Conservation (phyloP, 108 stramenopile species). For the Ochromonas danica region DNA sequence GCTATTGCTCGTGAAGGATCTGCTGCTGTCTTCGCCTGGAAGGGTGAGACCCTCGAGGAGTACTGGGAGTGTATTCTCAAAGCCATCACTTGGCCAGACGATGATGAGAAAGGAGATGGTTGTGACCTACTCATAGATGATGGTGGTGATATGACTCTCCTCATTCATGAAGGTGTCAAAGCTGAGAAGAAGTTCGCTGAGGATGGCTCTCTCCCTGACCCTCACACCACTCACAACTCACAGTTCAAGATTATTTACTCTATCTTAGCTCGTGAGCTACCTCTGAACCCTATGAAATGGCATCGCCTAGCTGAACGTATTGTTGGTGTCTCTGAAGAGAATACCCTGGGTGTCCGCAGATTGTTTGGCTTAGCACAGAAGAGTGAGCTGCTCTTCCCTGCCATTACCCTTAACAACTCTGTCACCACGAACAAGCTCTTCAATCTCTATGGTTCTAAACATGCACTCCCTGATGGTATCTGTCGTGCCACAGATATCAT, state of each 20-base stretch:
- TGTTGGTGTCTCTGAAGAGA: slow-evolving; percentile 98
- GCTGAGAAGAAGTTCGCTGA: slow-evolving; percentile 92
- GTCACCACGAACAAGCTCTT: slow-evolving; percentile 99
- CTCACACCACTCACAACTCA: slow-evolving; percentile 90
- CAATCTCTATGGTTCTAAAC: slow-evolving; percentile 99
- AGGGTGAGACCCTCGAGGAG: slow-evolving; percentile 98
- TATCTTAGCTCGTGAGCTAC: slow-evolving; percentile 94
- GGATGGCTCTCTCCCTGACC: slow-evolving; percentile 95
- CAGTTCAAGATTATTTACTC: slow-evolving; percentile 97
- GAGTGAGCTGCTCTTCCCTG: slow-evolving; percentile 93
- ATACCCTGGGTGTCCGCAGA: slow-evolving; percentile 99
- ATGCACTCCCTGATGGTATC: slow-evolving; percentile 98
- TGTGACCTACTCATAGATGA: slow-evolving; percentile 98
- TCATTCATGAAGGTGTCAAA: slow-evolving; percentile 99
- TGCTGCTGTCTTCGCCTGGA: slow-evolving; percentile 99
- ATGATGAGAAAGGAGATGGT: slow-evolving; percentile 98
- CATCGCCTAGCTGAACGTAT: slow-evolving; percentile 89
- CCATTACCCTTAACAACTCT: slow-evolving; percentile 99
- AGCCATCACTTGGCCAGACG: slow-evolving; percentile 91
- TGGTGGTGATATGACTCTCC: slow-evolving; percentile 99
- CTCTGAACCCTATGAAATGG: slow-evolving; percentile 94
- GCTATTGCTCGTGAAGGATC: slow-evolving; percentile 96
- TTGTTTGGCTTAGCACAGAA: slow-evolving; percentile 97
- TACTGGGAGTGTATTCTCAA: slow-evolving; percentile 98
- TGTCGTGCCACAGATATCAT: slow-evolving; percentile 99